Evolutionary conservation across 108 stramenopile species (phyloP), one percentile per base, ranked within the genome.

Genomic region (Cyclotella choctawhatcheeana): DNA sequence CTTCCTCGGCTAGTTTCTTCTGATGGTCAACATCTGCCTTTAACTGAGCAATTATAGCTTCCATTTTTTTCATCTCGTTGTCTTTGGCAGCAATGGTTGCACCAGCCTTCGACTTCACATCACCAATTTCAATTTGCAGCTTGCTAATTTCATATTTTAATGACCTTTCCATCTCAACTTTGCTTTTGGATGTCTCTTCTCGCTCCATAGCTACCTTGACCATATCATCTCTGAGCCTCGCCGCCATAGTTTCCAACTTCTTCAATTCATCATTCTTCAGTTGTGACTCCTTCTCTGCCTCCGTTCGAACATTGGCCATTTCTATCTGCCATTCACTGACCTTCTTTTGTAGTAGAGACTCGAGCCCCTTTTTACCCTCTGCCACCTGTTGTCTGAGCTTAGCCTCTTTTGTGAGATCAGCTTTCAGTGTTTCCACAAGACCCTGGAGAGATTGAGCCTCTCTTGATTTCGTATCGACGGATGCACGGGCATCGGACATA

Each of bases 191-290:
- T 10, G 58, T 58, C 5, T 47, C 69, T 12, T 32, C 69, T 45
- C 21, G 58, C 44, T 59, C 30, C 69, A 48, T 24, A 34, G 21
- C 40, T 32, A 44, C 56, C 45, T 70, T 69, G 0, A 31, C 54
- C 14, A 69, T n/a, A 31, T 69, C 69, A 3, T 35, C 26, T 48
- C 69, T 69, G 5, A 69, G 40, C 2, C 37, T 45, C 14, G 60
- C 30, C 3, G 65, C 48, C 7, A 62, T 31, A 13, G 60, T 34
- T 47, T 73, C 71, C 67, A 80, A 63, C 25, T 48, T 31, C 22
- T 63, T 67, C 71, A 80, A 63, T 40, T 80, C 61, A 32, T 73
- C 58, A 47, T 32, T 25, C 59, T 80, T 72, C 4, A 21, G 12
- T n/a, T 65, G 63, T 53, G 67, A 21, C 14, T 31, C n/a, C 34